phyloP scores from a whole-genome alignment of 2,329 filamentous ascomycete genomes.

The Aspergillus tubingensis region DNA sequence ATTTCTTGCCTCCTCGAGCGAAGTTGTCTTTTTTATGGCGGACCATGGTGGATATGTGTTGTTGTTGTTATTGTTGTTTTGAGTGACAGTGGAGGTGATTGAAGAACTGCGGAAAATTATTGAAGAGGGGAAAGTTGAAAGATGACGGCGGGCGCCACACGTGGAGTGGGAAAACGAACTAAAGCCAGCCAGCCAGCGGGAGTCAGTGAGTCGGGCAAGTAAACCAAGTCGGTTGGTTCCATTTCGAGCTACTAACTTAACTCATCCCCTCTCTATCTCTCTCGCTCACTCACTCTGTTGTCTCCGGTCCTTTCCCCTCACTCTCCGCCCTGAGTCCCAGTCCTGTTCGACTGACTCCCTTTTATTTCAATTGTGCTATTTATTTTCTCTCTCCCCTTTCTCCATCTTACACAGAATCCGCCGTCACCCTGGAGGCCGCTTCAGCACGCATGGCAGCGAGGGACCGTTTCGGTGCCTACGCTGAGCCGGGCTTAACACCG shows the following conservation, averaged over 20 bases:
- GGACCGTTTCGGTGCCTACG: conserved; percentile 86
- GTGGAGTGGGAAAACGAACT: conserved; percentile 13
- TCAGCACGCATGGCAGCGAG: conserved; percentile 92
- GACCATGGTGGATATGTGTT: conserved; percentile 66
- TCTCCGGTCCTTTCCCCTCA: not conserved
- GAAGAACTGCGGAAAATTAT: not conserved
- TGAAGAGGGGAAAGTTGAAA: not conserved
- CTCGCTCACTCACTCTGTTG: not conserved
- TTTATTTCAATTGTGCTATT: conserved; percentile 2
- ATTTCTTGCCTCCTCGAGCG: conserved; percentile 71
- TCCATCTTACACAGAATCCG: conserved; percentile 10
- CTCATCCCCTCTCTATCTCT: not conserved
- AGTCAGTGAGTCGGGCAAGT: conserved; percentile 3
- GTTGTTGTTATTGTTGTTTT: not conserved
- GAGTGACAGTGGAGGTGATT: not conserved
- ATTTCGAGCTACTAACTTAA: conserved; percentile 1
- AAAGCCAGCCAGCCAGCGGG: conserved; percentile 5
- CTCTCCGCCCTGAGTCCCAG: not conserved
- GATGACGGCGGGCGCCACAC: conserved; percentile 7
- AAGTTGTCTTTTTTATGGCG: conserved; percentile 92
- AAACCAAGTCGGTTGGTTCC: conserved; percentile 10
- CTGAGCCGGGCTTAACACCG: conserved; percentile 76
- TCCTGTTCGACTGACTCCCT: conserved; percentile 9
- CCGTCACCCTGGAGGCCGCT: conserved; percentile 78
- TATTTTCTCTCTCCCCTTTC: conserved; percentile 2